These are phyloP conservation scores for Blastobotrys robertii DNA, from an alignment of 805 yeast genomes.

Conservation along the genomic window DNA sequence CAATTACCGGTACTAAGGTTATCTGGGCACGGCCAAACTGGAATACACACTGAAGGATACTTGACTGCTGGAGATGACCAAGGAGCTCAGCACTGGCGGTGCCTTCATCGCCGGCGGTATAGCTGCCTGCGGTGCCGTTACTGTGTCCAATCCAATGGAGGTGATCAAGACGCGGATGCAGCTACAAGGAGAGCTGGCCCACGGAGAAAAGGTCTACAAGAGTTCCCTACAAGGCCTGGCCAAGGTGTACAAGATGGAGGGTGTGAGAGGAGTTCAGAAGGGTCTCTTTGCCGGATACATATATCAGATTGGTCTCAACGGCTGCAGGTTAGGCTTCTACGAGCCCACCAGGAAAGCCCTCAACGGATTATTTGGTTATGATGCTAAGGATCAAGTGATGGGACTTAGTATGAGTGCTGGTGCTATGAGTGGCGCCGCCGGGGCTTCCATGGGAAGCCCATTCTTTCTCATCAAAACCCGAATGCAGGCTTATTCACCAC, in stretches of 20 bases:
- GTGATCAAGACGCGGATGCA: conserved; percentile 93
- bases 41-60: too few relatives aligned
- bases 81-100: conserved; percentile 40
- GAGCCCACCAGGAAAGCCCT: conserved; percentile 68
- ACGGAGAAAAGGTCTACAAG: conserved; percentile 48
- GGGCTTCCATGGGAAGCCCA: conserved; percentile 86
- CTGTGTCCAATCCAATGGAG: conserved; percentile 93
- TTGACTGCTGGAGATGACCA: not conserved
- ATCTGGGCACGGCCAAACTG: too few relatives aligned
- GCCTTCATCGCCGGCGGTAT: conserved; percentile 85
- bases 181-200: conserved; percentile 80
- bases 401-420: conserved; percentile 71
- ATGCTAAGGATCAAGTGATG: conserved; percentile 37
- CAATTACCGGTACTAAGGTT: too few relatives aligned
- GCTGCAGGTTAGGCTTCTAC: conserved; percentile 88
- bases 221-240: conserved; percentile 80
- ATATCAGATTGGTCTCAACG: conserved; percentile 86
- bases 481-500: conserved; percentile 83
- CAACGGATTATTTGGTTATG: conserved; percentile 48
- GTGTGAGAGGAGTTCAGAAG: conserved; percentile 77
- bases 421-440: conserved; percentile 74
- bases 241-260: conserved; percentile 69
- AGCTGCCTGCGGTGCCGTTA: conserved; percentile 97
- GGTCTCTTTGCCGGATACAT: conserved; percentile 84
- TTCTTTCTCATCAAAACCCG: conserved; percentile 87